Base-by-base conservation (phyloP, 2,329 filamentous ascomycete genomes). In the Mollisia scopiformis region DNA sequence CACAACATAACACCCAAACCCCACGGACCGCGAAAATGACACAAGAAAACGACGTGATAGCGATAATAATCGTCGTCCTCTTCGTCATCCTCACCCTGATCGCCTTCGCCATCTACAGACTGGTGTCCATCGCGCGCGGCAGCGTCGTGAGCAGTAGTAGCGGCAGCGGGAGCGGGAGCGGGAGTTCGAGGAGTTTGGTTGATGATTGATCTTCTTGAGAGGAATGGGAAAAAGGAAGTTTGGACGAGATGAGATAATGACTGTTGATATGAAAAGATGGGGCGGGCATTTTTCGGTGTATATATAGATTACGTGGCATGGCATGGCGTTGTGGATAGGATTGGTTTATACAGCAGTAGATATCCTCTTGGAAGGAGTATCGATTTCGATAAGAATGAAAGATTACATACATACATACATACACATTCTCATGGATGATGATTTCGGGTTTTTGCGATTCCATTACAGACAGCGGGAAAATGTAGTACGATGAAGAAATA, bases 11-110 rank as follows among this genome's bases (percentile, higher is more conserved):
- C 30, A 53, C 21, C 19, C 30, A 58, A 49, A 30, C 7, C 23
- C 7, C 11, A 25, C 25, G 25, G 64, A 65, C 74, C 71, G 73
- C 74, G 73, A 78, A 67, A 67, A 87, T 84, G 82, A 78, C 82
- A 69, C 84, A 88, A 74, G 77, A 82, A 77, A 89, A 89, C 82
- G 82, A 88, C 75, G 83, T 84, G 70, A 88, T 89, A 74, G 86
- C 86, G 68, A 80, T 89, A 74, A 88, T 89, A 72, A 83, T 89
- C 75, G 88, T 89, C 74, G 74, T 89, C 58, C 81, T 89, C 68
- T 88, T 89, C 77, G 73, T 86, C 71, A 76, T 88, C 52, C 81
- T 89, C 51, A 84, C 84, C 57, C 76, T 78, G 61, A 84, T 88
- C 58, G 81, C 83, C 7, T 88, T 88, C 68, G 86, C 84, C 63